Base-by-base conservation (phyloP, 192 early-diverging fungal species). In the Gaertneriomyces sp. region DNA sequence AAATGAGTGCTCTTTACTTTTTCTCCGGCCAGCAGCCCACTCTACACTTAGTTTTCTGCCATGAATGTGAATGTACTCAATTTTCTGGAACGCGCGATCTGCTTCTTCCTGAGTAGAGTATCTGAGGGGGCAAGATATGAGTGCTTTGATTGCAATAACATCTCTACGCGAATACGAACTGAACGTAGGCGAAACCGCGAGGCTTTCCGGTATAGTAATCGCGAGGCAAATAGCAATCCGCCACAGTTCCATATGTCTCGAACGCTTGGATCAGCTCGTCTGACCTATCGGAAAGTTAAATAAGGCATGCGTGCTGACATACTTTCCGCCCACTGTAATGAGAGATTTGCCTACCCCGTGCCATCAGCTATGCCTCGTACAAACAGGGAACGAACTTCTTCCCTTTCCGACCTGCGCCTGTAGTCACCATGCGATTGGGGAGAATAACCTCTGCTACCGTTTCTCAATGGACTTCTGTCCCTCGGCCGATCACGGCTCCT, bases 51-150 rank as follows among this genome's bases (percentile, higher is more conserved):
- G 56, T 5, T 64, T 72, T 16, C 68, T 53, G n/a, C 74, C 74
- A 52, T 76, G 75, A 49, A 81, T 76, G 4, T 75, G 77, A 17
- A 81, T 58, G 61, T 81, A 81, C 54, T 81, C 79, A 58, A 81
- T 81, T 58, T 74, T 77, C 17, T 56, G 47, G 60, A 67, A 81
- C 8, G 79, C 79, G 33, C 53, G 67, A 60, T 77, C 68, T 11
- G 79, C 79, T 53, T 80, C 69, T 41, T 74, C 74, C 59, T 74
- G 74, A 10, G 65, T 63, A 20, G 42, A 61, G 60, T 75, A 80
- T 67, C 79, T 76, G 64, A 4, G n/a, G 42, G 38, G 11, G 20
- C 20, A 4, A 42, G 10, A 39, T 25, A 53, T 42, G 12, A 46
- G 33, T 14, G 17, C 42, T 7, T 14, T n/a, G 41, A 61, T 10